Percentiles rank a stretch among this genome's conserved stretches.
These are phyloP conservation scores for Uronychia binucleata DNA, from an alignment of 73 alveolate genomes.

Conservation along the genomic window DNA sequence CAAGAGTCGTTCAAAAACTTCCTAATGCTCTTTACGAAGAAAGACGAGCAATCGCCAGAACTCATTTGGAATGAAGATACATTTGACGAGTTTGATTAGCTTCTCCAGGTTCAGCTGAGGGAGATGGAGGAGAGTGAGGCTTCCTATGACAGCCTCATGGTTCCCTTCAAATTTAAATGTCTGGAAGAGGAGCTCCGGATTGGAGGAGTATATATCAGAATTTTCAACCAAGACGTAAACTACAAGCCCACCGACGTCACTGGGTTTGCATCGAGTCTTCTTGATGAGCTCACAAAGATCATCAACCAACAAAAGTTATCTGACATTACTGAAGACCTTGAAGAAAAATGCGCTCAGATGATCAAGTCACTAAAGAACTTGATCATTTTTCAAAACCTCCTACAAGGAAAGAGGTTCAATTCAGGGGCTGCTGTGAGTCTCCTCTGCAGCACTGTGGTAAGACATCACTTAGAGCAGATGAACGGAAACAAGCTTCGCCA, in stretches of 20 bases:
- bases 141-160: neutral
- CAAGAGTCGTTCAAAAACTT: neutral
- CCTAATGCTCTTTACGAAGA: neutral
- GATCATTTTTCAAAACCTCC: neutral
- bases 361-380: neutral
- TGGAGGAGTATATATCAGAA: slow-evolving; percentile 10
- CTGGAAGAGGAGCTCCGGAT: slow-evolving; percentile 2
- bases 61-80: slow-evolving; percentile 11
- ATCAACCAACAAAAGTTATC: neutral
- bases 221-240: slow-evolving; percentile 4
- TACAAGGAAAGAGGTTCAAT: neutral
- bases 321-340: neutral
- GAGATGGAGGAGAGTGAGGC: neutral
- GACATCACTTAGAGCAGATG: neutral
- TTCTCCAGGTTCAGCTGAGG: neutral
- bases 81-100: slow-evolving; percentile 1
- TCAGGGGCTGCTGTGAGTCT: neutral
- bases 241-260: neutral
- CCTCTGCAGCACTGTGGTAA: neutral
- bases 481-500: neutral
- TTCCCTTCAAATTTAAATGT: neutral
- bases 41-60: neutral
- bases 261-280: neutral
- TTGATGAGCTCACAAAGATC: neutral
- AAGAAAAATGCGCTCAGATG: neutral